phyloP scores from a whole-genome alignment of 1,139 yeast species.

The Debaryomyces coudertii region DNA sequence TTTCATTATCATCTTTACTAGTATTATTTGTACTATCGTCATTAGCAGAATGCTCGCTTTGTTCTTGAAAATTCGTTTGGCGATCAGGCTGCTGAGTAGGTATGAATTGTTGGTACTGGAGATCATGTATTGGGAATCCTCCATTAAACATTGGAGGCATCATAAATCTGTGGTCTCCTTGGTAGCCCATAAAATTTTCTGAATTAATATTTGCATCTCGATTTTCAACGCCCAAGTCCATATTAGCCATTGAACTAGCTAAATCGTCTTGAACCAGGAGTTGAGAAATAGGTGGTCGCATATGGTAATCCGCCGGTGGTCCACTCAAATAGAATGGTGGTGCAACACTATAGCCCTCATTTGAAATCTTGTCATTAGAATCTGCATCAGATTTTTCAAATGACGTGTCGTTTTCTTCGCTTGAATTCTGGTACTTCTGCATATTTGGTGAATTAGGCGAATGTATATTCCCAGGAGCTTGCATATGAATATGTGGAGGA shows the following conservation, averaged over 20 bases:
- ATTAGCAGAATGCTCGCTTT: constrained; percentile 1
- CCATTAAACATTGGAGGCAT: constrained; percentile 17
- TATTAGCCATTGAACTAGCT: constrained; percentile 21
- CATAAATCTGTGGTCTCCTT: constrained; percentile 13
- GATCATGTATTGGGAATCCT: constrained; percentile 15
- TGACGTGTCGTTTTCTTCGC: constrained; percentile 8
- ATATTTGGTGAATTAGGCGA: background rate
- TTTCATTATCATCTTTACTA: constrained; percentile 5
- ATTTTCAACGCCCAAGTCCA: constrained; percentile 17
- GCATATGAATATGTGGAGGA: constrained; percentile 12
- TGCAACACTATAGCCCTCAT: constrained; percentile 1
- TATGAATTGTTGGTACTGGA: constrained; percentile 15
- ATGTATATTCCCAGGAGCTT: background rate
- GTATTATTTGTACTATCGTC: background rate
- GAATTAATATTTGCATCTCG: constrained; percentile 4
- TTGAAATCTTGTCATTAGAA: background rate
- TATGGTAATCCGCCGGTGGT: constrained; percentile 8
- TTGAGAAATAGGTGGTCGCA: constrained; percentile 8
- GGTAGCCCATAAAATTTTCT: constrained; percentile 5
- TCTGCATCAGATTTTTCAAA: constrained; percentile 7
- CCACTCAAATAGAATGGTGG: constrained; percentile 13
- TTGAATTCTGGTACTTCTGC: background rate
- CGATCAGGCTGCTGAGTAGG: constrained; percentile 11
- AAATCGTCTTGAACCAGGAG: constrained; percentile 17
- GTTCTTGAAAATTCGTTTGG: background rate